Base-by-base conservation (phyloP, 129 eudicot species). In the Heracleum sosnowskyi region DNA sequence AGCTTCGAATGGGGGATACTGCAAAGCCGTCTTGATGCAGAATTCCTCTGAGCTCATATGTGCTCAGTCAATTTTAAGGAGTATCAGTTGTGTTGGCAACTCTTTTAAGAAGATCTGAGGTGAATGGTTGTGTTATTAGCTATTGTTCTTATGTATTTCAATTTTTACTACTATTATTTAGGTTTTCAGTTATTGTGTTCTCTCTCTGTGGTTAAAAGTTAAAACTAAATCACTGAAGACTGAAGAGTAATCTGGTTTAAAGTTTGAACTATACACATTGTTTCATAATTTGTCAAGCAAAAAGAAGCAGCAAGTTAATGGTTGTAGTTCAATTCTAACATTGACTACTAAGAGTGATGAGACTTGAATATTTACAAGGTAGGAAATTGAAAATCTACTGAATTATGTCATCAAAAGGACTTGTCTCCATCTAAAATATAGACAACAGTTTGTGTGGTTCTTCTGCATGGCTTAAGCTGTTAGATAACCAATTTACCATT, bases 11-110 rank as follows among this genome's bases (percentile, higher is more conserved):
- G 98, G 96, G n/a, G 81, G 77, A 90, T 88, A 31, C 81, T 95
- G 85, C 98, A 95, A 86, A 95, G 94, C 82, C 93, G 98, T n/a
- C 79, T 95, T 86, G 98, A 95, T 87, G 98, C 98, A 80, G 98
- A 95, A 75, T 95, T 95, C 82, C 98, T 95, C 49, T 90, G 91
- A 86, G 89, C 98, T 35, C 96, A 95, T 78, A 95, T 95, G 98
- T 95, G 98, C 85, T 95, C 98, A 47, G 97, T 95, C 84, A 95
- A 95, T 86, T 95, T 95, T 82, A 91, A 95, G 81, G 98, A 95
- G 85, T 95, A 90, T 95, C n/a, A 41, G 98, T 95, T 64, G 94
- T 95, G 77, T 89, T 95, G 88, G 98, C 98, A 80, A 95, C 98
- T 77, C 91, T 95, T 62, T 88, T 91, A 81, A 86, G 98, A 84